Conservation (phyloP, 192 early-diverging fungal species). For the Podila minutissima region DNA sequence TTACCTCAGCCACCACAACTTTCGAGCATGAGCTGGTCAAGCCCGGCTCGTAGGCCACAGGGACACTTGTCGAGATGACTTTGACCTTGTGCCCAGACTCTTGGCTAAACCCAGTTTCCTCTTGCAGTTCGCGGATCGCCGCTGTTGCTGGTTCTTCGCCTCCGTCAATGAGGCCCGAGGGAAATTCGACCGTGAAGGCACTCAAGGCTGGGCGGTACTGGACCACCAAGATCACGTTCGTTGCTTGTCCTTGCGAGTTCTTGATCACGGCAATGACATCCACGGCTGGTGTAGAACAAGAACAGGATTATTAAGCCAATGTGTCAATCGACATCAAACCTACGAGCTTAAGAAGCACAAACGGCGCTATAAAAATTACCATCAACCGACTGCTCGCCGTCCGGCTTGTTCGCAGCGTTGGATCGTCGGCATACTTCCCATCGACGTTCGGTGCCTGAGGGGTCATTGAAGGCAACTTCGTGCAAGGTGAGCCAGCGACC, state of each 20-base stretch:
- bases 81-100: constrained; percentile 22
- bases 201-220: constrained; percentile 61
- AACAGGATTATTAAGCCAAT: not conserved
- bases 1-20: constrained; percentile 53
- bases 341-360: not conserved
- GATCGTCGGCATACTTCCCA: constrained; percentile 50
- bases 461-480: constrained; percentile 49
- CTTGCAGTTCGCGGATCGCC: constrained; percentile 56
- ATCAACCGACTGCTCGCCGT: not conserved
- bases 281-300: constrained; percentile 41
- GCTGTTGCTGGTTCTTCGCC: constrained; percentile 46
- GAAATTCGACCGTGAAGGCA: constrained; percentile 56
- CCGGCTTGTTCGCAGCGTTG: not conserved
- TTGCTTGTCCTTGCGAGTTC: constrained; percentile 13
- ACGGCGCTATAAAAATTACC: not conserved
- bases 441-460: constrained; percentile 29
- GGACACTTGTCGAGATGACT: constrained; percentile 19
- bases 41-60: constrained; percentile 62
- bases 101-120: constrained; percentile 57
- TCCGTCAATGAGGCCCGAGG: constrained; percentile 58
- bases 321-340: too few relatives aligned
- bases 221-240: constrained; percentile 51
- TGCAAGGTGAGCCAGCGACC: constrained; percentile 54
- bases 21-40: constrained; percentile 56
- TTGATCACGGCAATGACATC: constrained; percentile 56